Conservation (phyloP, 202 grass and related monocot species). For the Saccharum hybrid region DNA sequence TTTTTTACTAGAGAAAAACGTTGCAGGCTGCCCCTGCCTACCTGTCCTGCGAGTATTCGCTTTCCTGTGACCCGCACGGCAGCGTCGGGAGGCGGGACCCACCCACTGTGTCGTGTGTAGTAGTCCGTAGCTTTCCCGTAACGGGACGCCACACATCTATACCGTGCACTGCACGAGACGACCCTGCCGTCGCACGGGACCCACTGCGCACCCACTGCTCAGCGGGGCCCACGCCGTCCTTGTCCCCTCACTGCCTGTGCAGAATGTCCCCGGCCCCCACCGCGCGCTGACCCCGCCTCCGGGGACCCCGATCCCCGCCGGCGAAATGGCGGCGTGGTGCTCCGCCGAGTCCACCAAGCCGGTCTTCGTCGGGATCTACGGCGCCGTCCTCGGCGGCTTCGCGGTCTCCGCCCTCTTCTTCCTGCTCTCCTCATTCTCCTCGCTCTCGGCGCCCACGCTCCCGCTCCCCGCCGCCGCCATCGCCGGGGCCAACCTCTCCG, state of each 20-base stretch:
- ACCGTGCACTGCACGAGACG: neutral
- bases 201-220: neutral
- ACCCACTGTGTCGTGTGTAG: neutral
- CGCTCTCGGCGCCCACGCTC: constrained; percentile 50
- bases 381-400: constrained; percentile 67
- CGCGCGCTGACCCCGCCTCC: constrained; percentile 18
- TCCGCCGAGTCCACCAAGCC: constrained; percentile 57
- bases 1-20: too few species aligned
- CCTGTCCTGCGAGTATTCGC: too few species aligned
- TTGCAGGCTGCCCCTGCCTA: too few species aligned
- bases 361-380: constrained; percentile 78
- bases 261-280: constrained; percentile 27
- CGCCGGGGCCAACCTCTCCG: constrained; percentile 25
- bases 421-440: constrained; percentile 66
- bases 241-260: neutral
- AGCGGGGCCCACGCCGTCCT: constrained; percentile 2
- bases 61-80: neutral
- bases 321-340: constrained; percentile 51
- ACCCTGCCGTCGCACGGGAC: neutral
- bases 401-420: constrained; percentile 81
- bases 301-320: constrained; percentile 20
- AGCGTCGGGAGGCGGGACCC: neutral
- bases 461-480: constrained; percentile 18
- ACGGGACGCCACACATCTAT: neutral
- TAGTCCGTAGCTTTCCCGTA: neutral